These are phyloP conservation scores for Pythium apleroticum DNA, from an alignment of 352 stramenopile genomes.

Conservation along the genomic window DNA sequence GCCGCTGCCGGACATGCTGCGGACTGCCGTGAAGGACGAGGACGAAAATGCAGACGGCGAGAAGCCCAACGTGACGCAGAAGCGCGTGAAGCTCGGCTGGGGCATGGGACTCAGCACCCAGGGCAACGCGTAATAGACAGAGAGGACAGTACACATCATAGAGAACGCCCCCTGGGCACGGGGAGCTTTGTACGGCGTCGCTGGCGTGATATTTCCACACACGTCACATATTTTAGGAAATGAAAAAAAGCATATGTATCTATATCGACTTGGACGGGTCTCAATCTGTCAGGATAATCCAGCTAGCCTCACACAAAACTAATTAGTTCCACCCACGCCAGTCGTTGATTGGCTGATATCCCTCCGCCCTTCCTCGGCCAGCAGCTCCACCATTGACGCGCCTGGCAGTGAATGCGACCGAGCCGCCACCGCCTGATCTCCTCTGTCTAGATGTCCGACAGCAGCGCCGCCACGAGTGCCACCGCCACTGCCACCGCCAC, in stretches of 20 bases:
- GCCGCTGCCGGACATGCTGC: conserved; percentile 19
- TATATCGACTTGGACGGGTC: not conserved
- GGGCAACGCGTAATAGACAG: not conserved
- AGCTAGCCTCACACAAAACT: not conserved
- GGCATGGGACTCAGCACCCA: conserved; percentile 64
- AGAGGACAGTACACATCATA: not conserved
- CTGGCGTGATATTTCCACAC: not conserved
- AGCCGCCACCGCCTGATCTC: not conserved
- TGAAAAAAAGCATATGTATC: not conserved
- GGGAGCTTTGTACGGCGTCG: not conserved
- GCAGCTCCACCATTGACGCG: conserved; percentile 6
- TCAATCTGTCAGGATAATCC: not conserved
- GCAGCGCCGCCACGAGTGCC: not conserved
- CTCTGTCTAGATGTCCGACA: not conserved
- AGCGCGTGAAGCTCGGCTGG: conserved; percentile 75
- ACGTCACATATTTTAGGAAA: conserved; percentile 2
- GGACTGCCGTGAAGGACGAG: conserved; percentile 9
- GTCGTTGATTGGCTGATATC: conserved; percentile 19
- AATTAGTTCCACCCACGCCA: not conserved
- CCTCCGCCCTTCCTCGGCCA: conserved; percentile 9
- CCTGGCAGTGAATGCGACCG: not conserved
- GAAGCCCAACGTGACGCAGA: conserved; percentile 18
- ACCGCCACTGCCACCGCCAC: not conserved
- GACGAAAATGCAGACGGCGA: conserved; percentile 6
- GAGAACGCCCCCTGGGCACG: not conserved